Percentiles rank a stretch among this genome's conserved stretches.
Conservation (phyloP, 768 basidiomycete species). For the Suillus fuscotomentosus region DNA sequence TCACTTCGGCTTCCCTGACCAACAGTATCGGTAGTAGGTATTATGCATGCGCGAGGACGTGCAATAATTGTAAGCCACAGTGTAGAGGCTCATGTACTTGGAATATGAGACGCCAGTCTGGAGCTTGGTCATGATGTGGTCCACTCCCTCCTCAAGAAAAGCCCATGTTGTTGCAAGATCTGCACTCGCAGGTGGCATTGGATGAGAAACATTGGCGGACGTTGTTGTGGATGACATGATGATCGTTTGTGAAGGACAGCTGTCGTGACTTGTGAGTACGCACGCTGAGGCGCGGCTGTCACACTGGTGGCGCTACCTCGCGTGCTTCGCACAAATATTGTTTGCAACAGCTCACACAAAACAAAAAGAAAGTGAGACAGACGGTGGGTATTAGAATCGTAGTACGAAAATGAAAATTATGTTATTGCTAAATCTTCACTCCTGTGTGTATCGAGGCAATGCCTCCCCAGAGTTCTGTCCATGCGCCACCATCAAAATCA, state of each 20-base stretch:
- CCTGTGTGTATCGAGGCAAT: constrained; percentile 84
- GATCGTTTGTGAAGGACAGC: constrained; percentile 23
- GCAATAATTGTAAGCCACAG: constrained; percentile 97
- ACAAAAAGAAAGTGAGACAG: neutral
- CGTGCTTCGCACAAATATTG: constrained; percentile 6
- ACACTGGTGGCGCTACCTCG: constrained; percentile 25
- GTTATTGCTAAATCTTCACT: constrained; percentile 62
- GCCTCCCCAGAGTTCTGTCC: constrained; percentile 85
- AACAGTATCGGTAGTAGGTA: constrained; percentile 32
- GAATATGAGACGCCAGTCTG: constrained; percentile 88
- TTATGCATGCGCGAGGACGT: constrained; percentile 82
- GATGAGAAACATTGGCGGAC: constrained; percentile 31
- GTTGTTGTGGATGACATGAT: constrained; percentile 35
- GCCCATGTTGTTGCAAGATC: constrained; percentile 86
- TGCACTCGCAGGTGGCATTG: constrained; percentile 65
- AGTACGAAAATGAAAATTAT: constrained; percentile 1
- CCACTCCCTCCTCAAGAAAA: constrained; percentile 82
- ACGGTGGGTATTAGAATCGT: neutral
- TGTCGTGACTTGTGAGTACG: constrained; percentile 8
- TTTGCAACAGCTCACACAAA: neutral
- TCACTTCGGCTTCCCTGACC: constrained; percentile 53
- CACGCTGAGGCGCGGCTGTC: constrained; percentile 16
- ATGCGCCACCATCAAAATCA: constrained; percentile 78
- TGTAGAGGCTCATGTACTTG: constrained; percentile 86
- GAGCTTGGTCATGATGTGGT: constrained; percentile 90